These are phyloP conservation scores for Talaromyces verruculosus DNA, from an alignment of 2,329 filamentous ascomycete species.

Conservation along the genomic window DNA sequence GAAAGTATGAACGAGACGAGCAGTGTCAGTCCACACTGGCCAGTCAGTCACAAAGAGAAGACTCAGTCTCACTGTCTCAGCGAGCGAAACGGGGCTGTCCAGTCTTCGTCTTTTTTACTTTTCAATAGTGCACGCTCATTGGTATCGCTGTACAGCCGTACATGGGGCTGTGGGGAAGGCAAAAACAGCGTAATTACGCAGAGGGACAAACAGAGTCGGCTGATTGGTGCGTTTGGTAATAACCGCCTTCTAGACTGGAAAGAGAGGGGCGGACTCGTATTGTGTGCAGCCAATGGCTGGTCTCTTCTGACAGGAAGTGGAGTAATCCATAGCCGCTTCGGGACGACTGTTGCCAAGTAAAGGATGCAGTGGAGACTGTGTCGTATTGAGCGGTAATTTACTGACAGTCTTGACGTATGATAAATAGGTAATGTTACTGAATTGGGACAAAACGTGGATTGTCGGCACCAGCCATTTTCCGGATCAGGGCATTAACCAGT, in stretches of 20 bases:
- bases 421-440: not conserved
- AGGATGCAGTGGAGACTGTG: not conserved
- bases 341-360: not conserved
- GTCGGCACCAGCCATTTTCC: not conserved
- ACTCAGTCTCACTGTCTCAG: not conserved
- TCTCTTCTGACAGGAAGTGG: not conserved
- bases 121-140: constrained; percentile 7
- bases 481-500: constrained; percentile 1
- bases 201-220: not conserved
- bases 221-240: not conserved
- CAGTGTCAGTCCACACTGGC: not conserved
- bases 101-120: constrained; percentile 5
- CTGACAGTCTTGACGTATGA: constrained; percentile 1
- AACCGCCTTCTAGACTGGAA: not conserved
- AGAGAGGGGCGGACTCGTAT: not conserved
- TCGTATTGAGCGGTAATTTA: not conserved
- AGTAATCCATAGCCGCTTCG: not conserved
- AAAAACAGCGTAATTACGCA: constrained; percentile 3
- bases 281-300: not conserved
- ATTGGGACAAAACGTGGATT: not conserved
- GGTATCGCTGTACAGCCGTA: not conserved
- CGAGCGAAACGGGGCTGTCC: constrained; percentile 5
- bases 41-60: not conserved
- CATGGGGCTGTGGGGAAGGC: constrained; percentile 1
- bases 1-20: not conserved